A percentile compares a stretch with the other conserved stretches of the same genome.
Evolutionary conservation across 257 asterid genomes (phyloP).

Genomic region (Rubia yunnanensis): DNA sequence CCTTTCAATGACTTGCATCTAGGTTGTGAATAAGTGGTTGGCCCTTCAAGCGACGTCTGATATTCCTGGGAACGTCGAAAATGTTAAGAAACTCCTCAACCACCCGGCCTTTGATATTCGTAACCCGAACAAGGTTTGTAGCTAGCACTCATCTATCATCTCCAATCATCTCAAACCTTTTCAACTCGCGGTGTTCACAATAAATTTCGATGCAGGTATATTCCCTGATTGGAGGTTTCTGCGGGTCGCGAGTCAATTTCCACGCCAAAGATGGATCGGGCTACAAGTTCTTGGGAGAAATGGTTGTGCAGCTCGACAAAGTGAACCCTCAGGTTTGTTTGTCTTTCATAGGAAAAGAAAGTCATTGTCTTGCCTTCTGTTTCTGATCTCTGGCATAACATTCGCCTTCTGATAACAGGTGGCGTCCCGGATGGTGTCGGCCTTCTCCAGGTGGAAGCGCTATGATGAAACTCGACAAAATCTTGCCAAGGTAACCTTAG

Average conservation of each 20-base stretch:
- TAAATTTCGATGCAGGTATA: slow-evolving; percentile 39
- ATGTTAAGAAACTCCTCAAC: slow-evolving; percentile 53
- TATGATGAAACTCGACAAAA: slow-evolving; percentile 70
- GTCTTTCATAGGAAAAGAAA: too few species aligned
- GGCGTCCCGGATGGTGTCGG: slow-evolving; percentile 88
- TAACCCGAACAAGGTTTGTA: slow-evolving; percentile 70
- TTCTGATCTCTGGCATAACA: background rate
- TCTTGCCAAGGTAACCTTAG: slow-evolving; percentile 86
- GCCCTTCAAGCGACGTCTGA: slow-evolving; percentile 66
- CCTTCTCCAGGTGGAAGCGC: slow-evolving; percentile 93
- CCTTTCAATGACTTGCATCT: background rate
- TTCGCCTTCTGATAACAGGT: slow-evolving; percentile 31
- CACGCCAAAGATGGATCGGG: slow-evolving; percentile 75
- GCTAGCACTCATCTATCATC: background rate
- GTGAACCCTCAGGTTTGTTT: slow-evolving; percentile 62
- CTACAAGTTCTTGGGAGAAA: slow-evolving; percentile 63
- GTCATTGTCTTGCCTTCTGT: background rate
- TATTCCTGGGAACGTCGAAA: slow-evolving; percentile 66
- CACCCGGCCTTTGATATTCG: slow-evolving; percentile 78
- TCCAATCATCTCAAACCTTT: background rate
- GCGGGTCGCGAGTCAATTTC: slow-evolving; percentile 63
- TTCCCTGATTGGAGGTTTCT: slow-evolving; percentile 66
- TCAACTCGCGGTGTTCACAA: background rate
- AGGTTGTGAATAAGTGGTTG: slow-evolving; percentile 79
- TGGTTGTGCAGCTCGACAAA: slow-evolving; percentile 76